phyloP scores from a whole-genome alignment of 495 filamentous ascomycete species.

The Xylaria venustula region DNA sequence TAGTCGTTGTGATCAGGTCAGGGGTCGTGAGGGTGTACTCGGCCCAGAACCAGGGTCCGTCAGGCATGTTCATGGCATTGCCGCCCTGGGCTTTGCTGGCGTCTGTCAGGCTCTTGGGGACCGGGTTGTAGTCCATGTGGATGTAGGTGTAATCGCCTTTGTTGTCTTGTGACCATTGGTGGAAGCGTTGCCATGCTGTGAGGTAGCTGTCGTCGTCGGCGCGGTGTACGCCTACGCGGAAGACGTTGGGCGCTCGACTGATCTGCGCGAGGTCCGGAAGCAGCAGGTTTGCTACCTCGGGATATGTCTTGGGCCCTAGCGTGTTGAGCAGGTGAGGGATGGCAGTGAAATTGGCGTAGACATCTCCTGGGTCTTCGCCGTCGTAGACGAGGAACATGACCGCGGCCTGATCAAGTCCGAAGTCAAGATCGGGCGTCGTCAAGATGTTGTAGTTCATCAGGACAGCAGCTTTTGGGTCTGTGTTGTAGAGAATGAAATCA shows the following conservation, averaged over 20 bases:
- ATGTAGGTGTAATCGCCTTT: constrained; percentile 32
- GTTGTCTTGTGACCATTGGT: constrained; percentile 29
- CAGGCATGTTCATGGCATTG: constrained; percentile 40
- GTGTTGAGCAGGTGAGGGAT: constrained; percentile 29
- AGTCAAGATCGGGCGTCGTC: constrained; percentile 23
- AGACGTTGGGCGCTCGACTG: constrained; percentile 33
- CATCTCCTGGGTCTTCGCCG: constrained; percentile 31
- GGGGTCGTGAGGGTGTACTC: constrained; percentile 32
- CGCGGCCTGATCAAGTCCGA: constrained; percentile 23
- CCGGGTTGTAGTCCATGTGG: constrained; percentile 35
- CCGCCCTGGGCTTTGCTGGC: constrained; percentile 36
- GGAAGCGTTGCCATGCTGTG: constrained; percentile 26
- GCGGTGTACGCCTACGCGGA: constrained; percentile 36
- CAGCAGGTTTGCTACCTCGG: constrained; percentile 35
- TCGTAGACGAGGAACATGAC: constrained; percentile 42
- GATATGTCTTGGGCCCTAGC: constrained; percentile 27
- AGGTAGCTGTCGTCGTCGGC: constrained; percentile 25
- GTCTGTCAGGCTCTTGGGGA: constrained; percentile 34
- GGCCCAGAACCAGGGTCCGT: constrained; percentile 37
- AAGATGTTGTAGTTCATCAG: constrained; percentile 33
- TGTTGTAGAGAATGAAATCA: constrained; percentile 35
- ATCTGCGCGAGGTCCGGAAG: constrained; percentile 28
- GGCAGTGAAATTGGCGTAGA: constrained; percentile 31
- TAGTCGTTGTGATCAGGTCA: constrained; percentile 21
- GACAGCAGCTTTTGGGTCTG: constrained; percentile 33